Evolutionary conservation across 2,329 filamentous ascomycete species (phyloP).

Genomic region (Neocucurbitaria cava): DNA sequence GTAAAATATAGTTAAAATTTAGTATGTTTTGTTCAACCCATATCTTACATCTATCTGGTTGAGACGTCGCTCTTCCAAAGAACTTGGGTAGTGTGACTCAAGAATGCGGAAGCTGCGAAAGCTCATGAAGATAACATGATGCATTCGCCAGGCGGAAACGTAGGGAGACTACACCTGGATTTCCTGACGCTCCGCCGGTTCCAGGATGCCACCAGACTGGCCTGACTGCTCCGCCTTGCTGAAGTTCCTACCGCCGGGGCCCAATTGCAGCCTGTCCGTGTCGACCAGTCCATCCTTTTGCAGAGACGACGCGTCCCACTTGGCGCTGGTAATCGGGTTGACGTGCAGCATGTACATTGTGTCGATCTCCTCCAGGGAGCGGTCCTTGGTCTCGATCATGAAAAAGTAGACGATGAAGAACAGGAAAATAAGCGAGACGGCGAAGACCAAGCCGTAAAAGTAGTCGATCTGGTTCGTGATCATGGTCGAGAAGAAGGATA

Average conservation of each 20-base stretch:
- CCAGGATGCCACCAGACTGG: constrained; percentile 23
- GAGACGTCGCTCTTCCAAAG: too few relatives aligned
- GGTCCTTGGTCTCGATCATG: constrained; percentile 76
- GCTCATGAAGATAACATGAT: background rate
- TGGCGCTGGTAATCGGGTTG: constrained; percentile 67
- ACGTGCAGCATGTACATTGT: constrained; percentile 72
- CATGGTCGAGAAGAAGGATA: constrained; percentile 78
- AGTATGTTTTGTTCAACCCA: too few relatives aligned
- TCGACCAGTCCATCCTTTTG: constrained; percentile 43
- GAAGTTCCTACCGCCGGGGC: constrained; percentile 40
- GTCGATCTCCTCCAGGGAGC: constrained; percentile 80
- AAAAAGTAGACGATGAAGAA: constrained; percentile 78
- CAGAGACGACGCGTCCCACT: constrained; percentile 54
- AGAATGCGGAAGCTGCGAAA: background rate
- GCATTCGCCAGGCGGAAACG: background rate
- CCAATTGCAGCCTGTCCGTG: constrained; percentile 41
- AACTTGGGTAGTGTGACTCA: background rate
- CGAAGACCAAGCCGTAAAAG: constrained; percentile 78
- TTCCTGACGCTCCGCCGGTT: constrained; percentile 34
- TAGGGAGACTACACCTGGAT: constrained; percentile 21
- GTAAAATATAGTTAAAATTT: too few relatives aligned
- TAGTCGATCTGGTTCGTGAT: constrained; percentile 76
- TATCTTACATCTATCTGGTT: too few relatives aligned
- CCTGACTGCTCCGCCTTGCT: constrained; percentile 42
- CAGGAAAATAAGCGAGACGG: constrained; percentile 68